These are phyloP conservation scores for Canavalia gladiata DNA, from an alignment of 306 rosid species.

Conservation along the genomic window DNA sequence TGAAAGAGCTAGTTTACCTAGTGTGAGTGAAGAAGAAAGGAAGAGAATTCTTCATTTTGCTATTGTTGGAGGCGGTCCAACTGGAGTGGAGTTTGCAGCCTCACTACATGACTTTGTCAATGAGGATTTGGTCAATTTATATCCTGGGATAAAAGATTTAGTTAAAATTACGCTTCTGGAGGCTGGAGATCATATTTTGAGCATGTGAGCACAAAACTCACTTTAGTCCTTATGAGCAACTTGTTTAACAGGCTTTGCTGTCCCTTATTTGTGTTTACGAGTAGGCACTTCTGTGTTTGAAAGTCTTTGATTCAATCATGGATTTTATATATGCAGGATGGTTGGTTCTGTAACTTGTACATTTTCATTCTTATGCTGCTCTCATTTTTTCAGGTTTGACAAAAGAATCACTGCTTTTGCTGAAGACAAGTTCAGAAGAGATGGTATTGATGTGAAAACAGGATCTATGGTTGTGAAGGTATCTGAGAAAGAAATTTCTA, in stretches of 20 bases:
- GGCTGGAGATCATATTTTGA: constrained; percentile 90
- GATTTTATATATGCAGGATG: constrained; percentile 25
- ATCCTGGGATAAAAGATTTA: constrained; percentile 76
- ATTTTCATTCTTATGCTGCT: constrained; percentile 34
- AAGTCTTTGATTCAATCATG: constrained; percentile 42
- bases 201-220: constrained; percentile 65
- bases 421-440: constrained; percentile 81
- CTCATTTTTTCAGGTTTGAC: constrained; percentile 78
- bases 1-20: constrained; percentile 90
- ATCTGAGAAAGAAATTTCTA: constrained; percentile 79
- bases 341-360: background rate
- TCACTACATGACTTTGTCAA: constrained; percentile 90
- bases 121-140: constrained; percentile 79
- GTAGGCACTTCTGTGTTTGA: constrained; percentile 54
- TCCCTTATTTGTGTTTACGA: constrained; percentile 10
- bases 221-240: constrained; percentile 16
- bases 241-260: constrained; percentile 9
- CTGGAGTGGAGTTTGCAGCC: constrained; percentile 99
- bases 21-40: constrained; percentile 82
- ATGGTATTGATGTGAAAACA: constrained; percentile 89
- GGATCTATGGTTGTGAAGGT: constrained; percentile 96
- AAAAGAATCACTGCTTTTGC: constrained; percentile 94
- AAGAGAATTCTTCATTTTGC: constrained; percentile 97
- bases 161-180: constrained; percentile 92
- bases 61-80: constrained; percentile 98